Conservation (phyloP, 371 early-diverging fungal species). For the Zopfochytrium polystomum region DNA sequence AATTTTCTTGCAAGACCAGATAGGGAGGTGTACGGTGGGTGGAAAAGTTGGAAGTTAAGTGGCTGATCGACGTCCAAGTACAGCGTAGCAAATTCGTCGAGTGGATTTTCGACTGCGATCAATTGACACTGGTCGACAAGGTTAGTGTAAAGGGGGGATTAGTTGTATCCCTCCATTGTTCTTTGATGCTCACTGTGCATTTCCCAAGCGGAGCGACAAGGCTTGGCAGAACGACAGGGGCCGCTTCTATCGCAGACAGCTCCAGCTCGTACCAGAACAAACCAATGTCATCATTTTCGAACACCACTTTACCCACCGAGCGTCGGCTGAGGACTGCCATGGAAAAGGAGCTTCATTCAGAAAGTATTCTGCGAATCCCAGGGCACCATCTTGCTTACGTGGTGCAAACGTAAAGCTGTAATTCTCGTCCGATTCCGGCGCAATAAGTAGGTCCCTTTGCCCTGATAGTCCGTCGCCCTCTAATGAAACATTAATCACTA, state of each 20-base stretch:
- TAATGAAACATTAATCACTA: conserved; percentile 23
- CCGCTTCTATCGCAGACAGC: conserved; percentile 37
- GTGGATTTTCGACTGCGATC: conserved; percentile 33
- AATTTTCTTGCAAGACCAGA: not conserved
- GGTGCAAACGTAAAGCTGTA: conserved; percentile 36
- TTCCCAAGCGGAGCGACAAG: conserved; percentile 43
- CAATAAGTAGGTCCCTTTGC: conserved; percentile 8
- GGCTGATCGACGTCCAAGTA: conserved; percentile 26
- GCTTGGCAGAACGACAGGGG: conserved; percentile 26
- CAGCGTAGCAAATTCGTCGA: conserved; percentile 17
- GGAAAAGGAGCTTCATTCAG: not conserved
- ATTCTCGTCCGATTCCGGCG: conserved; percentile 16
- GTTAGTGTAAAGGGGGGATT: not conserved
- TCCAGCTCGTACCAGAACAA: conserved; percentile 47
- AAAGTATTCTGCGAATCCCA: not conserved
- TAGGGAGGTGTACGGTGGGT: conserved; percentile 12
- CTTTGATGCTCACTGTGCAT: conserved; percentile 27
- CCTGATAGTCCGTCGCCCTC: conserved; percentile 33
- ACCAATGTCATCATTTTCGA: conserved; percentile 36
- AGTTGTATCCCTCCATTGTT: not conserved
- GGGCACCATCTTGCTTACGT: conserved; percentile 19
- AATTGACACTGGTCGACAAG: conserved; percentile 20
- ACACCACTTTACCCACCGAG: conserved; percentile 30
- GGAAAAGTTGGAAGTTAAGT: conserved; percentile 32
- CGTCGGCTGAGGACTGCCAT: conserved; percentile 22